Evolutionary conservation across 2,329 filamentous ascomycete species (phyloP), one percentile per base, ranked within the genome.

Genomic region (Calonectria pteridis): DNA sequence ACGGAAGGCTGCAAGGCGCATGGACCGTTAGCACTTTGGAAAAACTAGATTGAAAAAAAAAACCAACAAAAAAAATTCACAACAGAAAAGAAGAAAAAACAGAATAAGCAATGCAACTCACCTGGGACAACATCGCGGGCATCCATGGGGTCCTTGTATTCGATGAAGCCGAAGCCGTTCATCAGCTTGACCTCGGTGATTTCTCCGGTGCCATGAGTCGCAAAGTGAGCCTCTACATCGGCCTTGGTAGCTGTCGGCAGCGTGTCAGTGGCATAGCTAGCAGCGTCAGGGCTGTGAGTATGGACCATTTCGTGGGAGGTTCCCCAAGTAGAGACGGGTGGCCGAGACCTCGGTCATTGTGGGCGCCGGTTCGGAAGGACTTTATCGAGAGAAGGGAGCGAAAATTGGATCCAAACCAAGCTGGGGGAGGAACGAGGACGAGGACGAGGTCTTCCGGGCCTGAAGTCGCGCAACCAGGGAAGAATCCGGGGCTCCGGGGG

Each of bases 121-220:
- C 97, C 96, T 86, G 97, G 97, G 83, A 99, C 97, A 77, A 99
- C 96, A 88, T 99, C 97, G 84, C 96, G 94, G 80, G 97, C 97
- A 88, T 99, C 97, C 94, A 98, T 95, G 73, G 95, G 93, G 88
- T 98, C 97, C 87, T 98, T 97, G 87, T 98, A 99, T 87, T 99
- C 97, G 84, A 99, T 98, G 89, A 99, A 99, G 85, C 97, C 97
- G 84, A 99, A 99, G 83, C 97, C 97, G 85, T 98, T 98, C 97
- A 99, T 99, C 77, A 99, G 92, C 90, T 99, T 99, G 88, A 99
- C 96, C 89, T 99, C 97, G 80, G 94, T 97, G 84, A 99, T 98
- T 85, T 98, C 95, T 85, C 97, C 97, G 81, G 95, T 96, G 84
- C 96, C 97, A 92, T 98, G 95, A 83, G 93, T 95, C 85, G 93